Evolutionary conservation across 805 yeast genomes (phyloP).

Genomic region (Wickerhamiella vanderwaltii): DNA sequence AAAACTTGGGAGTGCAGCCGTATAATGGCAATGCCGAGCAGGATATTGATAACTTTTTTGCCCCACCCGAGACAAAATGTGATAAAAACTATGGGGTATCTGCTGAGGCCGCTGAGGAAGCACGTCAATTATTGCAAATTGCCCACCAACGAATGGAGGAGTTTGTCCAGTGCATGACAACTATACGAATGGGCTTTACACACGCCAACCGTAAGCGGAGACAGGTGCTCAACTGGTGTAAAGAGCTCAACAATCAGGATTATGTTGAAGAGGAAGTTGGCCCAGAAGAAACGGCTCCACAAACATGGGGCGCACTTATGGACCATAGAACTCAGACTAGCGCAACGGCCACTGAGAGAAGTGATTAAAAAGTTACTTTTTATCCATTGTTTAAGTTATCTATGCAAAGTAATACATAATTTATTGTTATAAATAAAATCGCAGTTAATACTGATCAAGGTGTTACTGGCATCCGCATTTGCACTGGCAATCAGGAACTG

Average conservation of each 20-base stretch:
- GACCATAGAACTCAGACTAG: conserved; percentile 2
- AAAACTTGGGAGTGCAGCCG: conserved; percentile 49
- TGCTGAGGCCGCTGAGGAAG: conserved; percentile 49
- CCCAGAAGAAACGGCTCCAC: conserved; percentile 1
- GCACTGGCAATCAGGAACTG: conserved; percentile 88
- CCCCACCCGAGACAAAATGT: conserved; percentile 39
- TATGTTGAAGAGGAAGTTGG: conserved; percentile 32
- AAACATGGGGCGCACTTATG: neutral
- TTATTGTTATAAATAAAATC: too few relatives aligned
- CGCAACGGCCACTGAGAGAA: conserved; percentile 6
- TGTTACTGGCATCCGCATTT: conserved; percentile 37
- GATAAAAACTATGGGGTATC: conserved; percentile 43
- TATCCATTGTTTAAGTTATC: too few relatives aligned
- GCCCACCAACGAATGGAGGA: conserved; percentile 77
- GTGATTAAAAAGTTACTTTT: neutral
- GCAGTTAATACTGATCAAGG: too few relatives aligned
- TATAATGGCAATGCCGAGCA: conserved; percentile 28
- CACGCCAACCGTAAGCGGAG: conserved; percentile 66
- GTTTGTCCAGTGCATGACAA: conserved; percentile 65
- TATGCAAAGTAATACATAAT: too few relatives aligned
- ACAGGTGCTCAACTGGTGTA: conserved; percentile 69
- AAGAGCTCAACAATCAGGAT: conserved; percentile 62
- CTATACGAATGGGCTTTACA: conserved; percentile 60
- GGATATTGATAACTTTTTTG: conserved; percentile 49
- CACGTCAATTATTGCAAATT: conserved; percentile 63